phyloP scores from a whole-genome alignment of 176 grass and related monocot genomes.

The Bonia amplexicaulis region DNA sequence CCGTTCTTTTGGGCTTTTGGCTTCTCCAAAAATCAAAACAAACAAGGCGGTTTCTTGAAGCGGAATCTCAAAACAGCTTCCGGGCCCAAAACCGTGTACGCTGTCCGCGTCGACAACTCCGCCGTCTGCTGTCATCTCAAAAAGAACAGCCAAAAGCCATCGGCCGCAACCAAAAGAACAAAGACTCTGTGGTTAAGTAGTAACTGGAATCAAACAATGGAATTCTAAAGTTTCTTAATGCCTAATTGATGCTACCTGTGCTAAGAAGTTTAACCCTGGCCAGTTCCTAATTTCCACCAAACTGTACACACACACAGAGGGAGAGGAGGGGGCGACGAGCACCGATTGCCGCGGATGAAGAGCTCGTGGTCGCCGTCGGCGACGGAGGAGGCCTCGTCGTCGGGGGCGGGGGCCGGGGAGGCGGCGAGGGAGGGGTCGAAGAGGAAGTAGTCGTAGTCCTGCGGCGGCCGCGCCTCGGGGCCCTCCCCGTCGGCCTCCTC shows the following conservation, averaged over 20 bases:
- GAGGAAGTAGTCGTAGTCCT: constrained; percentile 72
- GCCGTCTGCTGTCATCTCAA: too few relatives aligned
- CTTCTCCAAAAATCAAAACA: too few relatives aligned
- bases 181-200: not conserved
- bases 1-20: too few relatives aligned
- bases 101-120: too few relatives aligned
- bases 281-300: not conserved
- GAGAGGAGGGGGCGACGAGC: not conserved
- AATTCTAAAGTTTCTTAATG: not conserved
- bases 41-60: too few relatives aligned
- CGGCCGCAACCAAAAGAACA: too few relatives aligned
- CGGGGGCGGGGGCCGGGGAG: constrained; percentile 21
- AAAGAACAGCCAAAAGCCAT: too few relatives aligned
- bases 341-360: constrained; percentile 89
- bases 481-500: constrained; percentile 68
- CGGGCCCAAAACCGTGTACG: too few relatives aligned
- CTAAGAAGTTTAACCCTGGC: not conserved
- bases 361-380: constrained; percentile 89
- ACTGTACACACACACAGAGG: not conserved
- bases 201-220: not conserved
- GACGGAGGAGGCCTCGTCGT: constrained; percentile 18
- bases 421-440: constrained; percentile 59
- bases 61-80: too few relatives aligned
- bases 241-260: not conserved
- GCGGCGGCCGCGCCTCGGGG: constrained; percentile 35